Evolutionary conservation across 2,329 filamentous ascomycete species (phyloP).

Genomic region (Venturia nashicola): DNA sequence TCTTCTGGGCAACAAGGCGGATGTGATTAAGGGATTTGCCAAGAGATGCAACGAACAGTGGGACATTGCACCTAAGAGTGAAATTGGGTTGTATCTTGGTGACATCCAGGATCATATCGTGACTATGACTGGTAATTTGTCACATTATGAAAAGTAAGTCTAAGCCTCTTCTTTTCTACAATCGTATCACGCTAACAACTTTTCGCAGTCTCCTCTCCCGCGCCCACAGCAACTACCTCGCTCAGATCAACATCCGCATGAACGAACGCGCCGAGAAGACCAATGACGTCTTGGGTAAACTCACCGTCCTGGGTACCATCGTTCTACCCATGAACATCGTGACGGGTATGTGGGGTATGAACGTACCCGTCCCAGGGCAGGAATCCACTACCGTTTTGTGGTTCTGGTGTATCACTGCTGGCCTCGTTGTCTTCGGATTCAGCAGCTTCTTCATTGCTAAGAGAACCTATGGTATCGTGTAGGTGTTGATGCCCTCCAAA

Average conservation of each 20-base stretch:
- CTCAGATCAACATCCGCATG: constrained; percentile 98
- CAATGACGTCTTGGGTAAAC: constrained; percentile 82
- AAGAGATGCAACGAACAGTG: constrained; percentile 97
- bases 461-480: constrained; percentile 6
- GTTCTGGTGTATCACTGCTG: constrained; percentile 52
- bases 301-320: constrained; percentile 93
- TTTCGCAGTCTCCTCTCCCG: constrained; percentile 64
- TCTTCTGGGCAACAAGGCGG: constrained; percentile 88
- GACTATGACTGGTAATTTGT: constrained; percentile 94
- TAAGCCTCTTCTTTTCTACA: background rate
- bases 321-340: constrained; percentile 99
- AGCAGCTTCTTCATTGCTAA: constrained; percentile 63
- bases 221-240: constrained; percentile 94
- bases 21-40: constrained; percentile 98
- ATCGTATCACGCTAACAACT: background rate
- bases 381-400: constrained; percentile 49
- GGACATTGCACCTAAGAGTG: constrained; percentile 86
- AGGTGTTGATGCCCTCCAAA: background rate
- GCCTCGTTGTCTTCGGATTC: constrained; percentile 66
- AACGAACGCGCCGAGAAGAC: constrained; percentile 95
- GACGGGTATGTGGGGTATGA: constrained; percentile 98
- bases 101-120: constrained; percentile 99
- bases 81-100: constrained; percentile 94
- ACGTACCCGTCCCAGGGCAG: constrained; percentile 90
- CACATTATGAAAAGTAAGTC: constrained; percentile 86